These are phyloP conservation scores for Penicillium aurantiogriseum DNA, from an alignment of 2,329 filamentous ascomycete species.

Conservation along the genomic window DNA sequence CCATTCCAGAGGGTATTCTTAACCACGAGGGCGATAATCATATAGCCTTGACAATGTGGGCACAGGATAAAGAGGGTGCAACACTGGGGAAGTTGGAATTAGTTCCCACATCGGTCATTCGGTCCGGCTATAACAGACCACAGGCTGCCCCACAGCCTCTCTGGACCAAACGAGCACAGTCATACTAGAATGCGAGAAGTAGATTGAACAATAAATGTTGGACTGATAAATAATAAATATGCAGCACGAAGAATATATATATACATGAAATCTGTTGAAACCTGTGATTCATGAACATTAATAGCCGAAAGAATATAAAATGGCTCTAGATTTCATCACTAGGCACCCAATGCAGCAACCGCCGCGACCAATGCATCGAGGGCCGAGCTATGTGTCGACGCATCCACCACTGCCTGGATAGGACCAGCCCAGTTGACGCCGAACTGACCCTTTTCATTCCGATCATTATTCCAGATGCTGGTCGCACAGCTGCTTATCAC, in stretches of 20 bases:
- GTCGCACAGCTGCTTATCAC: constrained; percentile 64
- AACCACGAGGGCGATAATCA: constrained; percentile 51
- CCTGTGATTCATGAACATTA: neutral
- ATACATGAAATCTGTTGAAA: neutral
- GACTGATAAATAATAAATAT: neutral
- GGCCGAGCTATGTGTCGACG: constrained; percentile 63
- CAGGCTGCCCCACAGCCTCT: constrained; percentile 6
- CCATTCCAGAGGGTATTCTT: constrained; percentile 53
- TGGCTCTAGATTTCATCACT: neutral
- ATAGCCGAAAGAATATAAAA: neutral
- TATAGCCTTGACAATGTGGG: constrained; percentile 49
- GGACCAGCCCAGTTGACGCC: constrained; percentile 67
- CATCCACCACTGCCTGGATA: constrained; percentile 50
- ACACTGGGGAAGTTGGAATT: constrained; percentile 30
- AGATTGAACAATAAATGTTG: neutral
- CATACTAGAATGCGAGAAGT: constrained; percentile 7
- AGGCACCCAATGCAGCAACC: constrained; percentile 11
- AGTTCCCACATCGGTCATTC: constrained; percentile 3
- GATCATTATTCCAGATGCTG: constrained; percentile 62
- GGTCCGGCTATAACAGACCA: constrained; percentile 12
- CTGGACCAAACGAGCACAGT: constrained; percentile 5
- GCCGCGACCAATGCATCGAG: constrained; percentile 68
- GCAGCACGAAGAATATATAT: neutral
- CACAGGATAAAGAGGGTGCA: constrained; percentile 43
- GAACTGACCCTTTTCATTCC: constrained; percentile 52